These are phyloP conservation scores for Lagenidium giganteum DNA, from an alignment of 352 stramenopile species.

Conservation along the genomic window DNA sequence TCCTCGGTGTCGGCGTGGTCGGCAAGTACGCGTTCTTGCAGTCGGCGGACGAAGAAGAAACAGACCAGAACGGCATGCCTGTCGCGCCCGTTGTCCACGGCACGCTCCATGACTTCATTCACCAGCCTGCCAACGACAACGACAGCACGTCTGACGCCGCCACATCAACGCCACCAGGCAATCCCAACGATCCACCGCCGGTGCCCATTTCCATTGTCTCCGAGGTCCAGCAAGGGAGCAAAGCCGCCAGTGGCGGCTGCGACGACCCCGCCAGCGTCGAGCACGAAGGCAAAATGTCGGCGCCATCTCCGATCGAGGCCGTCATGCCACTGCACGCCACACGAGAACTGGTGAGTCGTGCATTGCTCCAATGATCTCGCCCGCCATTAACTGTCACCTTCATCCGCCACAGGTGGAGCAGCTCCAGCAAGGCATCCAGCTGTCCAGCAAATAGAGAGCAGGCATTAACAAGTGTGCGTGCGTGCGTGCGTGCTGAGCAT, in stretches of 20 bases:
- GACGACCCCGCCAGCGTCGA: conserved; percentile 34
- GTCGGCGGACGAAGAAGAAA: conserved; percentile 41
- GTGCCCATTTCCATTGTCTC: too few species aligned
- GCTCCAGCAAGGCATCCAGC: conserved; percentile 17
- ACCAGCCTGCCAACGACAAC: conserved; percentile 21
- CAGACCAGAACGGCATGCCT: conserved; percentile 8
- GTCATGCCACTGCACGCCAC: conserved; percentile 68
- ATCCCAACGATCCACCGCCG: too few species aligned
- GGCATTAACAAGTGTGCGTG: too few species aligned
- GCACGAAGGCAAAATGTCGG: conserved; percentile 50
- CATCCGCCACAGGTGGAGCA: conserved; percentile 19
- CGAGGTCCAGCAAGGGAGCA: too few species aligned
- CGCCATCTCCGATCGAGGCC: conserved; percentile 70
- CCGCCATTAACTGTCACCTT: background rate
- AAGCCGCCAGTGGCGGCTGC: conserved; percentile 16
- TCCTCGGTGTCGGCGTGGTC: conserved; percentile 72
- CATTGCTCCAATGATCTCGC: background rate
- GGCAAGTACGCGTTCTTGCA: conserved; percentile 79
- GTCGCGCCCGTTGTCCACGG: too few species aligned
- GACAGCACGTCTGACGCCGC: conserved; percentile 4
- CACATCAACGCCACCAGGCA: too few species aligned
- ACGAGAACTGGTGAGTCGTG: conserved; percentile 44
- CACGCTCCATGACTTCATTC: too few species aligned
- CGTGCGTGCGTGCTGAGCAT: background rate
- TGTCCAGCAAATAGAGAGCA: too few species aligned